phyloP scores from a whole-genome alignment of 192 early-diverging fungal species.

The Podila horticola region DNA sequence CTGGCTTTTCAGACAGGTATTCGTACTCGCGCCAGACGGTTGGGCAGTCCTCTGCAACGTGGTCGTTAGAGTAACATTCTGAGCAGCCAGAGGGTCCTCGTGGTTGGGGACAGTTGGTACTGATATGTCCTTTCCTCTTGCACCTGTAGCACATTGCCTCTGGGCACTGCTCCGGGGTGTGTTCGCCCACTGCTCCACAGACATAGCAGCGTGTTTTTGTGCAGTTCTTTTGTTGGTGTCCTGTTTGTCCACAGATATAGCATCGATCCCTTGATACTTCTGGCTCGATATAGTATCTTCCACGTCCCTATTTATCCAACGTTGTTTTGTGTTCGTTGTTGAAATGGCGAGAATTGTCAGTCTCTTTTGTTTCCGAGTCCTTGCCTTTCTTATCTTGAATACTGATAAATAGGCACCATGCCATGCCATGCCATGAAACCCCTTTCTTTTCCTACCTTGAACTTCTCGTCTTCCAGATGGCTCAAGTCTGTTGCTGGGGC shows the following conservation, averaged over 20 bases:
- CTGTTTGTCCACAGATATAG: slow-evolving; percentile 13
- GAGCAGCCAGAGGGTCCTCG: slow-evolving; percentile 4
- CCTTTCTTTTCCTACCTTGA: slow-evolving; percentile 17
- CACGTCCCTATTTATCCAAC: slow-evolving; percentile 5
- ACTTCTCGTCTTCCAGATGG: slow-evolving; percentile 31
- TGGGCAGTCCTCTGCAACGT: slow-evolving; percentile 38
- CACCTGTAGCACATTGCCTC: slow-evolving; percentile 23
- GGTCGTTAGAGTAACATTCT: slow-evolving; percentile 9
- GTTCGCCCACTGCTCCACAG: slow-evolving; percentile 31
- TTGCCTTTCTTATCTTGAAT: neutral
- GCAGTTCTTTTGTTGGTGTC: slow-evolving; percentile 23
- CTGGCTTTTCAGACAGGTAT: neutral
- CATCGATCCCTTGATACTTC: neutral
- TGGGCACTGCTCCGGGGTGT: slow-evolving; percentile 10
- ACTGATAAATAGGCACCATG: neutral
- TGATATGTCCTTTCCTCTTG: slow-evolving; percentile 31
- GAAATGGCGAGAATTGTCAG: too few species aligned
- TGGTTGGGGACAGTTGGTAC: slow-evolving; percentile 7
- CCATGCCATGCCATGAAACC: neutral
- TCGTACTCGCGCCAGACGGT: slow-evolving; percentile 39
- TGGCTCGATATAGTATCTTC: slow-evolving; percentile 35
- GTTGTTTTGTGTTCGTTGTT: too few species aligned
- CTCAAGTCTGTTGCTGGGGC: slow-evolving; percentile 24
- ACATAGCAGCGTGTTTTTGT: neutral
- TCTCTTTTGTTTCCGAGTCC: too few species aligned